A percentile compares a stretch with the other conserved stretches of the same genome.
phyloP scores from a whole-genome alignment of 768 basidiomycete genomes.

The Trichaptum fuscoviolaceum region DNA sequence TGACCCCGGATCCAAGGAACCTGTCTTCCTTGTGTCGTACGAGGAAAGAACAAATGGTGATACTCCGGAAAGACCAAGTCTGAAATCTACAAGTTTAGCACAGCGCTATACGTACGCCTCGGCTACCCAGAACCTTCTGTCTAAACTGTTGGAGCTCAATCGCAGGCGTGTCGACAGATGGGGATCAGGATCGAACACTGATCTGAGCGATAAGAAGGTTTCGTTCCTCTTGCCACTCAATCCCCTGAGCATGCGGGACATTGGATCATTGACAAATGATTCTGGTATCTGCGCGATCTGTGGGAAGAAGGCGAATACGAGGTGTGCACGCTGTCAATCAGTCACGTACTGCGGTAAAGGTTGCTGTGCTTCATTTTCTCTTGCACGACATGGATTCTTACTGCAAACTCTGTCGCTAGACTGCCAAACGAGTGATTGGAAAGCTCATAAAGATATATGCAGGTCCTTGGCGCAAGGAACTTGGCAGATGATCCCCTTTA shows the following conservation, averaged over 20 bases:
- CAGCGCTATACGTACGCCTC: too few species aligned
- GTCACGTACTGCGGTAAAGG: conserved; percentile 33
- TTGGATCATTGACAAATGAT: conserved; percentile 30
- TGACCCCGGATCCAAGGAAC: not conserved
- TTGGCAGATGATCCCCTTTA: conserved; percentile 28
- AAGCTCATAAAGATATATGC: conserved; percentile 31
- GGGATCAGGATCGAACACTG: too few species aligned
- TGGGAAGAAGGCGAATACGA: conserved; percentile 27
- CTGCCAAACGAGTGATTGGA: conserved; percentile 40
- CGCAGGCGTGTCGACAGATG: too few species aligned
- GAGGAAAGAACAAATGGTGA: too few species aligned
- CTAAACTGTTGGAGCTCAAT: conserved; percentile 23
- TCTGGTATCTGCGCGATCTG: conserved; percentile 33
- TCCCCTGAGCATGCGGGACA: conserved; percentile 29
- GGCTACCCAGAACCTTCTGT: conserved; percentile 17
- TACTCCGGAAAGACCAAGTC: too few species aligned
- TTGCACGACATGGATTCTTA: not conserved
- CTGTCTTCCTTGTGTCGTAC: not conserved
- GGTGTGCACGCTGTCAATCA: conserved; percentile 31
- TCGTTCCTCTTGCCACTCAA: conserved; percentile 35
- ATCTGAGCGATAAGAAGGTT: conserved; percentile 9
- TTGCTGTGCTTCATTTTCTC: conserved; percentile 13
- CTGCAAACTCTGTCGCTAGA: conserved; percentile 20
- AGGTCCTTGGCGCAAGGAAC: conserved; percentile 32
- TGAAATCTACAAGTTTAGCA: too few species aligned